Conservation (phyloP, 108 stramenopile genomes). For the Craspedostauros australis region DNA sequence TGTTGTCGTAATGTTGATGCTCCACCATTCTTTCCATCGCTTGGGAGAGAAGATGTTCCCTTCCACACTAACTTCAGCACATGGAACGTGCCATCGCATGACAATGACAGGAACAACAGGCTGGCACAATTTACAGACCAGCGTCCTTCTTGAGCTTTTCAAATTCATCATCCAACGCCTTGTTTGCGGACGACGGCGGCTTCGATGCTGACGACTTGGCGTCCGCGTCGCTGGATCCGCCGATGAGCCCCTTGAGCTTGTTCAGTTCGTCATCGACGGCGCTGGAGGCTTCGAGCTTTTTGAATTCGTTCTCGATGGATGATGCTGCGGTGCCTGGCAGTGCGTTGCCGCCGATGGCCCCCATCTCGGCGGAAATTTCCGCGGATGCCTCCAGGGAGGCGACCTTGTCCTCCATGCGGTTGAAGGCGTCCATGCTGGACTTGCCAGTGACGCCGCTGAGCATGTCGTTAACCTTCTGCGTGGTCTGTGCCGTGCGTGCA, state of each 20-base stretch:
- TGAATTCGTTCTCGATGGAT: conserved; percentile 84
- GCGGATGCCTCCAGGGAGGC: conserved; percentile 90
- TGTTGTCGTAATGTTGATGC: no score
- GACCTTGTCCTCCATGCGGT: conserved; percentile 96
- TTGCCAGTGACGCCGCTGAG: conserved; percentile 82
- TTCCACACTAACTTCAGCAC: no score
- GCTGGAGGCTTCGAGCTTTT: conserved; percentile 67
- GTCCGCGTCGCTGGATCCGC: conserved; percentile 4
- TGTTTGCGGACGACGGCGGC: conserved; percentile 1
- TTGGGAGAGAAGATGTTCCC: no score
- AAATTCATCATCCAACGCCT: conserved; percentile 80
- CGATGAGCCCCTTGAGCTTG: conserved; percentile 79
- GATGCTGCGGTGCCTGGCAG: conserved; percentile 65
- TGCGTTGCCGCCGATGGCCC: conserved; percentile 34
- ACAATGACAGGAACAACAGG: no score
- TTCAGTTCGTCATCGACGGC: conserved; percentile 86
- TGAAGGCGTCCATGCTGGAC: conserved; percentile 92
- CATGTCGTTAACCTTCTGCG: conserved; percentile 96
- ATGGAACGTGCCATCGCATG: no score
- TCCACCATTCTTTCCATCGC: no score
- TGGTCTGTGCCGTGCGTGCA: conserved; percentile 92
- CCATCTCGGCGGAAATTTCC: conserved; percentile 92
- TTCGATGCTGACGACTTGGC: conserved; percentile 5
- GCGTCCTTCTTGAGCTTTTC: conserved; percentile 69
- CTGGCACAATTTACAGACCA: conserved; percentile 24